Percentiles rank a stretch among this genome's conserved stretches.
Evolutionary conservation across 2,329 filamentous ascomycete genomes (phyloP).

Genomic region (Sporothrix protearum): DNA sequence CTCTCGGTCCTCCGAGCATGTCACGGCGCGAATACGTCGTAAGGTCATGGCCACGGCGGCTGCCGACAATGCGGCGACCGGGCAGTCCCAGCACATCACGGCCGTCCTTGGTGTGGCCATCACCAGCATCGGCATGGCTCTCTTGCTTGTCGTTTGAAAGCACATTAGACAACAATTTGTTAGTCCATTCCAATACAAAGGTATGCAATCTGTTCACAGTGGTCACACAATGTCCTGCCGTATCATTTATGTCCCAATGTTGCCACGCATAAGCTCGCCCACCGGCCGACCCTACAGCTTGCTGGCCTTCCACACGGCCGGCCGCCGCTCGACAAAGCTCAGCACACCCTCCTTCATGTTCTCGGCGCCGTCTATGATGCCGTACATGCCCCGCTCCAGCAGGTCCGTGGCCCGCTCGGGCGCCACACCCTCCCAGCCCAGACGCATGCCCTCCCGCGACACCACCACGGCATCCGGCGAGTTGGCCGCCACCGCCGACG

Average conservation of each 20-base stretch:
- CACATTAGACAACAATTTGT: no score
- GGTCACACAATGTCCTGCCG: neutral
- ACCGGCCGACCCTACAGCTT: slow-evolving; percentile 58
- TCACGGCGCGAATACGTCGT: no score
- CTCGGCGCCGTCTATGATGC: slow-evolving; percentile 59
- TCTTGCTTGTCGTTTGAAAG: neutral
- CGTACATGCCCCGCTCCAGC: slow-evolving; percentile 57
- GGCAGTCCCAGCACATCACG: neutral
- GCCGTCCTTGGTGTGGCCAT: neutral
- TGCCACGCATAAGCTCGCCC: no score
- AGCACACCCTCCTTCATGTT: slow-evolving; percentile 71
- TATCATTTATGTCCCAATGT: neutral
- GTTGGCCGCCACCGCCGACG: slow-evolving; percentile 58
- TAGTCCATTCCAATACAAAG: neutral
- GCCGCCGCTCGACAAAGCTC: slow-evolving; percentile 74
- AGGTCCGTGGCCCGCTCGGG: slow-evolving; percentile 60
- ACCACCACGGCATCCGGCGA: slow-evolving; percentile 75
- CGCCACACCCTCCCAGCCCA: slow-evolving; percentile 68
- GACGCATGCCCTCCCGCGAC: slow-evolving; percentile 65
- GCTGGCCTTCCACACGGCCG: slow-evolving; percentile 63
- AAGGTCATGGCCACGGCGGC: neutral
- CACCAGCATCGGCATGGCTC: neutral
- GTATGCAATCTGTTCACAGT: neutral
- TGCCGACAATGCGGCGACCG: neutral
- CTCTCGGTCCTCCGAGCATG: neutral